phyloP scores from a whole-genome alignment of 1,139 yeast genomes.

The Taiozyma sp. region DNA sequence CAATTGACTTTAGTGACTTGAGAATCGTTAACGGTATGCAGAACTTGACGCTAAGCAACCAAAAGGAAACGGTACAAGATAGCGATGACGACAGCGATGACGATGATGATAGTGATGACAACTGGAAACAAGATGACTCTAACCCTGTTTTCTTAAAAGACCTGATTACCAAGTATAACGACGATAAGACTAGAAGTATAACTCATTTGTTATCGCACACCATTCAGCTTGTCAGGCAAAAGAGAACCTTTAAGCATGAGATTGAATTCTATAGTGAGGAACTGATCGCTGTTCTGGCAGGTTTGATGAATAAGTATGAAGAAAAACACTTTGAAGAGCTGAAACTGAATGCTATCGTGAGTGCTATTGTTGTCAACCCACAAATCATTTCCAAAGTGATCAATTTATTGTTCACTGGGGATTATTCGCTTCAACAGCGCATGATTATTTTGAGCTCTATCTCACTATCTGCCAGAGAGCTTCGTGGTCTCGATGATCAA shows the following conservation, averaged over 20 bases:
- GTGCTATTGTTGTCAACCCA: slow-evolving; percentile 49
- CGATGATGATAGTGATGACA: slow-evolving; percentile 15
- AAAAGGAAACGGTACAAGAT: slow-evolving; percentile 10
- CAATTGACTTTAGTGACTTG: slow-evolving; percentile 23
- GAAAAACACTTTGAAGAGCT: slow-evolving; percentile 51
- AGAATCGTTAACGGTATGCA: slow-evolving; percentile 7
- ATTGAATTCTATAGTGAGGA: slow-evolving; percentile 41
- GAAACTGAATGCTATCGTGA: slow-evolving; percentile 51
- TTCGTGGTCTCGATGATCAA: slow-evolving; percentile 53
- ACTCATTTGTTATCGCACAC: slow-evolving; percentile 26
- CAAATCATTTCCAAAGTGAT: slow-evolving; percentile 33
- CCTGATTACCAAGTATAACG: slow-evolving; percentile 24
- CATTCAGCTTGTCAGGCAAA: slow-evolving; percentile 30
- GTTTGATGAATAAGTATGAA: slow-evolving; percentile 43
- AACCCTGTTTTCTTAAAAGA: slow-evolving; percentile 33
- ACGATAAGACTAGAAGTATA: slow-evolving; percentile 11
- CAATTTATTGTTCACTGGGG: slow-evolving; percentile 49
- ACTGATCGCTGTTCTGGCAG: slow-evolving; percentile 40
- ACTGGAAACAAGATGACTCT: slow-evolving; percentile 21
- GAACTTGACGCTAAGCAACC: slow-evolving; percentile 12
- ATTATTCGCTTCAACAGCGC: slow-evolving; percentile 64
- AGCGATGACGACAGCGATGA: slow-evolving; percentile 14
- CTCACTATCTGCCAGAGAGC: slow-evolving; percentile 58
- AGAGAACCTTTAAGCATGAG: slow-evolving; percentile 29
- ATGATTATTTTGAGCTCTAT: slow-evolving; percentile 51